phyloP scores from a whole-genome alignment of 257 asterid species.

The Salvia hispanica region DNA sequence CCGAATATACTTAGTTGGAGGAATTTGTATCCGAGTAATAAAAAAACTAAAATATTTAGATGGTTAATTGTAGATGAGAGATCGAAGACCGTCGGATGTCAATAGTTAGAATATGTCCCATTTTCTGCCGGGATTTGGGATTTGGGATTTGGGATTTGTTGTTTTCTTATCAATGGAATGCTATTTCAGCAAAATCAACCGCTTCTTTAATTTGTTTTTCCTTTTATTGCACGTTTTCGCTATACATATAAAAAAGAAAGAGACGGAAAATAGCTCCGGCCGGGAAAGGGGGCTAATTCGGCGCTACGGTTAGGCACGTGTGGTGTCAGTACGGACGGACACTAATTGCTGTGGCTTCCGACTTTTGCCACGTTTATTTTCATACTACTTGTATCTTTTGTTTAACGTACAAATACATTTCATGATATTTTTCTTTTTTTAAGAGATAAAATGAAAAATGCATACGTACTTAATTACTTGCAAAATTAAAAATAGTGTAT shows the following conservation, averaged over 20 bases:
- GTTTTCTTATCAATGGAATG: constrained; percentile 21
- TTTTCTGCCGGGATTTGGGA: constrained; percentile 24
- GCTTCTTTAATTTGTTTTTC: too few relatives aligned
- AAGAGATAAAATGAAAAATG: too few relatives aligned
- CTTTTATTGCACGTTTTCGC: too few relatives aligned
- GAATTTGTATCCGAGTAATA: not conserved
- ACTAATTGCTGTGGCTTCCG: constrained; percentile 9
- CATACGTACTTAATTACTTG: too few relatives aligned
- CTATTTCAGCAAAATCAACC: not conserved
- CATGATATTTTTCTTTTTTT: too few relatives aligned
- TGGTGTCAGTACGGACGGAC: constrained; percentile 47
- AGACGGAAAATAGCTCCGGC: not conserved
- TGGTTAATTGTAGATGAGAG: constrained; percentile 12
- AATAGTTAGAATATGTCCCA: constrained; percentile 13
- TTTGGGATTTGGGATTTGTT: constrained; percentile 21
- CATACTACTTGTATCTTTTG: not conserved
- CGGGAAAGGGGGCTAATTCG: constrained; percentile 6
- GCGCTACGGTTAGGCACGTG: constrained; percentile 36
- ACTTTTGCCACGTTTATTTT: constrained; percentile 16
- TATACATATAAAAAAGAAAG: not conserved
- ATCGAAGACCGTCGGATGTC: constrained; percentile 24
- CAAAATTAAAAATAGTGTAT: too few relatives aligned
- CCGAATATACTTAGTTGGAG: constrained; percentile 33
- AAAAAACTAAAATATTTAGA: not conserved
- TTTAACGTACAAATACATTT: not conserved